These are phyloP conservation scores for Eucalyptus cloeziana DNA, from an alignment of 345 rosid species.

Conservation along the genomic window DNA sequence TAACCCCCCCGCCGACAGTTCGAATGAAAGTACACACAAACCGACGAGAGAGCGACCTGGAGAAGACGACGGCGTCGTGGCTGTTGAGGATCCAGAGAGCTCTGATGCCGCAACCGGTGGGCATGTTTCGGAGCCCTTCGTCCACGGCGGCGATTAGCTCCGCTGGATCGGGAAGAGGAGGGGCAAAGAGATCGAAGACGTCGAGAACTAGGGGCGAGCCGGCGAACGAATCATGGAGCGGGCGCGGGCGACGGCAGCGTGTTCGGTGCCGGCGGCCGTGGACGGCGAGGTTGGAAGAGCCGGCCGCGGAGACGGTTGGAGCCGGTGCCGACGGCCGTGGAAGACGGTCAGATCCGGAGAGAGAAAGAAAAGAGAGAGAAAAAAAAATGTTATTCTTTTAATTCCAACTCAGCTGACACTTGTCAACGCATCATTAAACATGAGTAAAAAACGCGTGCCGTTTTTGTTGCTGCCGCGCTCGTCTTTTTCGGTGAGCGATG, in stretches of 20 bases:
- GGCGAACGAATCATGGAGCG: neutral
- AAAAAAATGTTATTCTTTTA: neutral
- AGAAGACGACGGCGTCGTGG: constrained; percentile 70
- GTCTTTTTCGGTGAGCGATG: too few species aligned
- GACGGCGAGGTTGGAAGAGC: too few species aligned
- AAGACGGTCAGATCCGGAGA: neutral
- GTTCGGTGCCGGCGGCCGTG: neutral
- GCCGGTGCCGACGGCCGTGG: neutral
- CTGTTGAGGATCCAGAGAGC: constrained; percentile 90
- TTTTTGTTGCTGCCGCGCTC: too few species aligned
- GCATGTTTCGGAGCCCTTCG: constrained; percentile 8
- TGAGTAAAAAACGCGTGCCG: too few species aligned
- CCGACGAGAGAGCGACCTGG: constrained; percentile 34
- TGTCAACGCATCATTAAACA: too few species aligned
- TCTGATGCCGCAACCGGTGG: constrained; percentile 67
- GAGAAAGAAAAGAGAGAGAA: neutral
- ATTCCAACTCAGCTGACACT: neutral
- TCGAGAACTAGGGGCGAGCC: neutral
- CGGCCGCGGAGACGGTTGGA: neutral
- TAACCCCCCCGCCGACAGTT: neutral
- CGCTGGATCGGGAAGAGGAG: neutral
- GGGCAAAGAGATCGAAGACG: neutral
- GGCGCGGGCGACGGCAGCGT: neutral
- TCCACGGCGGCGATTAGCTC: neutral
- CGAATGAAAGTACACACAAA: rapidly evolving